Percentiles rank a stretch among this genome's conserved stretches.
phyloP scores from a whole-genome alignment of 257 asterid genomes.

The Solanum chaucha region DNA sequence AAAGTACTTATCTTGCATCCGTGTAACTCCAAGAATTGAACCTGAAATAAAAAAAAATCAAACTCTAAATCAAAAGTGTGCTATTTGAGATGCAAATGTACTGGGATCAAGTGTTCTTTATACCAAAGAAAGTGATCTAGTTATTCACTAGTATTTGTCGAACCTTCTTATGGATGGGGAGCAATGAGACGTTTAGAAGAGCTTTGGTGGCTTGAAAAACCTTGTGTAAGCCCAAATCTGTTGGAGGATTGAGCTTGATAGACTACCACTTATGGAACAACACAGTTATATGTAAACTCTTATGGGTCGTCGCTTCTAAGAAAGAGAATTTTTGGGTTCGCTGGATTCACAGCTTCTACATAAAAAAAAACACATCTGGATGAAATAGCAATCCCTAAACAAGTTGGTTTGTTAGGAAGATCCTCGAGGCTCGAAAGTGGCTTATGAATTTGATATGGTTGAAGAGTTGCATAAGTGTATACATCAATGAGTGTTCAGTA shows the following conservation, averaged over 20 bases:
- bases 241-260: not conserved
- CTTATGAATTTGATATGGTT: not conserved
- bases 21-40: not conserved
- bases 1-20: not conserved
- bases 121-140: no score
- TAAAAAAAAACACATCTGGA: not conserved
- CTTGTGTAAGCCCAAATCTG: not conserved
- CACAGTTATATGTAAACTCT: not conserved
- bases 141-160: not conserved
- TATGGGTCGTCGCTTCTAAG: rapidly evolving
- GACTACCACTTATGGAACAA: not conserved
- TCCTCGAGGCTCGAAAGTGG: not conserved
- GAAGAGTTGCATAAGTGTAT: not conserved
- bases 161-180: not conserved
- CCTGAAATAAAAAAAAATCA: not conserved
- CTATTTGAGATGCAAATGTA: no score
- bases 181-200: not conserved
- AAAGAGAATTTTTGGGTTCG: no score
- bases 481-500: no score
- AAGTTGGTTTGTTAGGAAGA: not conserved
- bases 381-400: not conserved
- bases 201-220: not conserved
- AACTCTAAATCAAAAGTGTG: no score
- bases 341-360: not conserved
- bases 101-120: no score